Evolutionary conservation across 208 protist genomes (phyloP).

Genomic region (Crithidia expoeki): DNA sequence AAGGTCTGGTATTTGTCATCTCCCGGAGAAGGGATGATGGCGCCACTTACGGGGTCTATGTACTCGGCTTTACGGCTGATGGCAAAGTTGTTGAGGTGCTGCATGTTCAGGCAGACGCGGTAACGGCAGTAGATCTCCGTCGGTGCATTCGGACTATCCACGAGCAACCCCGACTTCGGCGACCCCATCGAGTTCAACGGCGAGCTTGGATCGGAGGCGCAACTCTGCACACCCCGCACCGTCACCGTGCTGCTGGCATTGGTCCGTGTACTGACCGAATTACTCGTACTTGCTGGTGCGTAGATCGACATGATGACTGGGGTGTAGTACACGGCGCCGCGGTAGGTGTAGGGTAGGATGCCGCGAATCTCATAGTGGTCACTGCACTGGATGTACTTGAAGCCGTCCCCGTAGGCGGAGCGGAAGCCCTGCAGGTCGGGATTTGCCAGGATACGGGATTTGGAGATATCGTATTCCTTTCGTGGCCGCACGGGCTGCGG

Average conservation of each 20-base stretch:
- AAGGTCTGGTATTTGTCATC: conserved; percentile 48
- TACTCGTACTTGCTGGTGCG: conserved; percentile 5
- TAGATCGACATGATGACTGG: conserved; percentile 70
- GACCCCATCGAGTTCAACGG: background rate
- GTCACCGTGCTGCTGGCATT: background rate
- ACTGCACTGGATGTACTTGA: conserved; percentile 54
- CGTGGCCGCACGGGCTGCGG: conserved; percentile 24
- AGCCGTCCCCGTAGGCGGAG: conserved; percentile 56
- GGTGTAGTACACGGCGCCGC: conserved; percentile 67
- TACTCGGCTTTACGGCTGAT: conserved; percentile 73
- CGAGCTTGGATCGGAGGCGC: conserved; percentile 9
- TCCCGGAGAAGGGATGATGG: conserved; percentile 50
- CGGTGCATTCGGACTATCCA: background rate
- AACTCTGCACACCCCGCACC: background rate
- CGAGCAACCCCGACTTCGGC: background rate
- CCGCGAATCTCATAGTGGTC: conserved; percentile 63
- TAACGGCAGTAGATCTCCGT: conserved; percentile 48
- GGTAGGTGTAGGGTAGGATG: conserved; percentile 72
- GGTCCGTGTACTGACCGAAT: background rate
- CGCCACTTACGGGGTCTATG: conserved; percentile 67
- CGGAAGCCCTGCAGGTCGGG: conserved; percentile 62
- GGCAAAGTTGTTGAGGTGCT: conserved; percentile 44
- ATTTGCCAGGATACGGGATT: conserved; percentile 24
- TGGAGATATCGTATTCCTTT: conserved; percentile 41
- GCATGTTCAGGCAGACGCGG: conserved; percentile 56